phyloP scores from a whole-genome alignment of 495 filamentous ascomycete genomes.

The Emericellopsis terricola region DNA sequence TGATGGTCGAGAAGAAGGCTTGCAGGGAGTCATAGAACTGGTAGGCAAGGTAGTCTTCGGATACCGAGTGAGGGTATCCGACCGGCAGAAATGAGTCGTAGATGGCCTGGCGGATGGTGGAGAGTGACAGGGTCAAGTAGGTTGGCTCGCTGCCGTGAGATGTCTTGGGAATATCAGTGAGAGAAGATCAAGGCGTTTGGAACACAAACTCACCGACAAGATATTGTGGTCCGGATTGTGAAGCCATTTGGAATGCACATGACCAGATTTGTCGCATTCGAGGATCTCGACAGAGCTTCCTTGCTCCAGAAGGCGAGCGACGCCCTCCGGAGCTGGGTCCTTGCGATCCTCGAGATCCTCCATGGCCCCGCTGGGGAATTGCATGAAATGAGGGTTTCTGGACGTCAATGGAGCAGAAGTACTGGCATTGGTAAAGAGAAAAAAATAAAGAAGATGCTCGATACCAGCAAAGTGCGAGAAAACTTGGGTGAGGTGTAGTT shows the following conservation, averaged over 20 bases:
- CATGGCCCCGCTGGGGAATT: not conserved
- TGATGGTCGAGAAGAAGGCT: constrained; percentile 89
- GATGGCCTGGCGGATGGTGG: constrained; percentile 19
- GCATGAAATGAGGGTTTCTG: too few relatives aligned
- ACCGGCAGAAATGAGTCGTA: constrained; percentile 76
- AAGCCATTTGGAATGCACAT: constrained; percentile 15
- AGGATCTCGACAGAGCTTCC: constrained; percentile 9
- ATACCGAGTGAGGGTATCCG: constrained; percentile 85
- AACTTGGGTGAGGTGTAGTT: too few relatives aligned
- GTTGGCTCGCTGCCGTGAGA: too few relatives aligned
- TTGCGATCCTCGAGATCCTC: too few relatives aligned
- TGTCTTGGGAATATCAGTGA: too few relatives aligned
- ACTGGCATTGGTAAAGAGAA: not conserved
- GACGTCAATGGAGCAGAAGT: too few relatives aligned
- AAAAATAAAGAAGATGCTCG: not conserved
- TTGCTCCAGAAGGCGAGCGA: constrained; percentile 9
- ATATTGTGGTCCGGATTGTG: constrained; percentile 8
- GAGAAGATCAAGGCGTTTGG: too few relatives aligned
- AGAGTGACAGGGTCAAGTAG: too few relatives aligned
- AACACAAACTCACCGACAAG: constrained; percentile 8
- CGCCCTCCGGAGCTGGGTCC: not conserved
- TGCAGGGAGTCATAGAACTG: constrained; percentile 68
- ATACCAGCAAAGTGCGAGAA: not conserved
- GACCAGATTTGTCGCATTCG: constrained; percentile 21
- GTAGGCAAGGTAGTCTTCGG: constrained; percentile 69